Evolutionary conservation across 257 asterid genomes (phyloP).

Genomic region (Jaltomata sinuosa): DNA sequence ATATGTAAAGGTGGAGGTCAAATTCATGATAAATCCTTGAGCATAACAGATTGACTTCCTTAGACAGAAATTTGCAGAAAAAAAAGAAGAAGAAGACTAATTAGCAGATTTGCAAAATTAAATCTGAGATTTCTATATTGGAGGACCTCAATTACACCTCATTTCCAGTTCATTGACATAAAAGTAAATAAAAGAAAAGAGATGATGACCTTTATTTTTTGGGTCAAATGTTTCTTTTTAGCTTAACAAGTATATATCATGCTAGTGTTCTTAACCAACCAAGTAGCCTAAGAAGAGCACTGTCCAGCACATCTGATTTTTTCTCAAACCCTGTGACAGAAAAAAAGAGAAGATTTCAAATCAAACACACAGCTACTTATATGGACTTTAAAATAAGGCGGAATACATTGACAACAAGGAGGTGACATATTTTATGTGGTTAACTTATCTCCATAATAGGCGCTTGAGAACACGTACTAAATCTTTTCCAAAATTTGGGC

Average conservation of each 20-base stretch:
- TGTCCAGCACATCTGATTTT: slow-evolving; percentile 60
- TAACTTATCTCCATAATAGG: not conserved
- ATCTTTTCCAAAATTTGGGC: not conserved
- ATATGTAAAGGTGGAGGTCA: not conserved
- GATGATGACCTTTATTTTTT: not conserved
- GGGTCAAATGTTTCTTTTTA: not conserved
- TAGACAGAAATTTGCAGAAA: not conserved
- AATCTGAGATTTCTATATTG: not conserved
- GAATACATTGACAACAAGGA: not conserved
- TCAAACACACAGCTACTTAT: not conserved
- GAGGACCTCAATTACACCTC: not conserved
- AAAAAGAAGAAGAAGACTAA: not conserved
- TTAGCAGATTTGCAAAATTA: not conserved
- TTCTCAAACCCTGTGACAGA: slow-evolving; percentile 55
- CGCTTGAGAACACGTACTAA: not conserved
- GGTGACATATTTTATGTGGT: not conserved
- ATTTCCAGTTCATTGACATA: not conserved
- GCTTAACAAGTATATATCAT: not conserved
- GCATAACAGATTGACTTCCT: not conserved
- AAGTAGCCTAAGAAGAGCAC: slow-evolving; percentile 66
- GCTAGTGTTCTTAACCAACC: slow-evolving; percentile 89
- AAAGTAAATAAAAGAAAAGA: not conserved
- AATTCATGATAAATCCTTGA: not conserved
- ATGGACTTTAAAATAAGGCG: not conserved
- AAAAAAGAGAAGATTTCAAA: not conserved